These are phyloP conservation scores for Nepenthes gracilis DNA, from an alignment of 148 eudicot species.

Conservation along the genomic window DNA sequence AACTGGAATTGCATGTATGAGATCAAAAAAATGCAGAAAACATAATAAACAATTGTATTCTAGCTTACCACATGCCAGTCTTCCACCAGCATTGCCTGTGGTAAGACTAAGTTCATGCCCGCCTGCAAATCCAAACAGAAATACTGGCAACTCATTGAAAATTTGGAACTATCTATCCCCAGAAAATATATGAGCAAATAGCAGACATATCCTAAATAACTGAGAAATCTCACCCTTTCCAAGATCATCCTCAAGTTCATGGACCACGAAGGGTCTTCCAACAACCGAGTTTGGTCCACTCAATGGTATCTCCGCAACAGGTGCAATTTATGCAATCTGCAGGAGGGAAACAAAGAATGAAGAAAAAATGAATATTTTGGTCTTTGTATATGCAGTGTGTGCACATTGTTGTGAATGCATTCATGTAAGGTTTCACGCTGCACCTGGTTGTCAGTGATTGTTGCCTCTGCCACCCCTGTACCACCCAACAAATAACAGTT, in stretches of 20 bases:
- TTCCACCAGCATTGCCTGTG: conserved; percentile 97
- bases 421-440: neutral
- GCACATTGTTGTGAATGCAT: neutral
- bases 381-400: neutral
- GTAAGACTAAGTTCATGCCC: conserved; percentile 90
- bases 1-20: no score
- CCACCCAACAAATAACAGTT: neutral
- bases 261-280: conserved; percentile 91
- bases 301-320: conserved; percentile 62
- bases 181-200: neutral
- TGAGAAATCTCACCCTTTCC: conserved; percentile 63
- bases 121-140: conserved; percentile 30
- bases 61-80: conserved; percentile 88
- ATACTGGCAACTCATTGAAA: neutral
- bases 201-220: neutral
- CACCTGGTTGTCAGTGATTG: conserved; percentile 79
- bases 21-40: no score
- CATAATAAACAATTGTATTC: no score
- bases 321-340: neutral
- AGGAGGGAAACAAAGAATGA: neutral
- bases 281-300: conserved; percentile 77
- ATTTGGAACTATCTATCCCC: neutral
- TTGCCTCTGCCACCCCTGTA: conserved; percentile 89
- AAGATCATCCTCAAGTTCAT: conserved; percentile 91
- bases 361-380: neutral